phyloP scores from a whole-genome alignment of 208 protist species.

The Crithidia brevicula region DNA sequence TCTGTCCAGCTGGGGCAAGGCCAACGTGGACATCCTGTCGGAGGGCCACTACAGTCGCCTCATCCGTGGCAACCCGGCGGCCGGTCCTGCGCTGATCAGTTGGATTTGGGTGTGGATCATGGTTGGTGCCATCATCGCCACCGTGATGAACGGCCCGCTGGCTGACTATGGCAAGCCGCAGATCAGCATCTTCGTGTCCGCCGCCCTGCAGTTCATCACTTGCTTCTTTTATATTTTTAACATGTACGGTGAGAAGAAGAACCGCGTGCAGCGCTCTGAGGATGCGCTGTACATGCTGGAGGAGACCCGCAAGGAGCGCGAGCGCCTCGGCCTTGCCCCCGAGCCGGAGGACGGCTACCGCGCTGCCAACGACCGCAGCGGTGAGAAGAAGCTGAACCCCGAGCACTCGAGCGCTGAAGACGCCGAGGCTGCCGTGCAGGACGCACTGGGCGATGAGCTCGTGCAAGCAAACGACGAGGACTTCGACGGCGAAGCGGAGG shows the following conservation, averaged over 20 bases:
- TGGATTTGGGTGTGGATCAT: conserved; percentile 73
- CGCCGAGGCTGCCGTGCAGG: conserved; percentile 1
- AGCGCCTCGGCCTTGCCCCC: conserved; percentile 17
- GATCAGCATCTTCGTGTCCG: conserved; percentile 61
- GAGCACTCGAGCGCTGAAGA: conserved; percentile 5
- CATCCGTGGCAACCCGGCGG: conserved; percentile 49
- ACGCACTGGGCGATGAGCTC: neutral
- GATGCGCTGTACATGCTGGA: conserved; percentile 41
- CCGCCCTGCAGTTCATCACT: conserved; percentile 58
- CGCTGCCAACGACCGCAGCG: neutral
- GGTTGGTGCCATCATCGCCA: conserved; percentile 46
- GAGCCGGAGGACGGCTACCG: neutral
- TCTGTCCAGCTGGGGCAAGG: conserved; percentile 53
- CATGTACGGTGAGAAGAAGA: conserved; percentile 67
- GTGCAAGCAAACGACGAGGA: conserved; percentile 8
- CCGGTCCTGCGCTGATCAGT: conserved; percentile 59
- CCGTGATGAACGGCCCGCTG: conserved; percentile 56
- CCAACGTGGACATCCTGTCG: conserved; percentile 78
- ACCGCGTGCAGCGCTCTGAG: conserved; percentile 52
- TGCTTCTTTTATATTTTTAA: conserved; percentile 64
- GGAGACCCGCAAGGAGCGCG: conserved; percentile 34
- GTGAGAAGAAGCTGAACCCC: conserved; percentile 15
- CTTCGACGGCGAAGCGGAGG: neutral
- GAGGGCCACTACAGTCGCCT: conserved; percentile 81
- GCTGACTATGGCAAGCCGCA: conserved; percentile 49